phyloP scores from a whole-genome alignment of 2,329 filamentous ascomycete species.

The Sclerotinia trifoliorum region DNA sequence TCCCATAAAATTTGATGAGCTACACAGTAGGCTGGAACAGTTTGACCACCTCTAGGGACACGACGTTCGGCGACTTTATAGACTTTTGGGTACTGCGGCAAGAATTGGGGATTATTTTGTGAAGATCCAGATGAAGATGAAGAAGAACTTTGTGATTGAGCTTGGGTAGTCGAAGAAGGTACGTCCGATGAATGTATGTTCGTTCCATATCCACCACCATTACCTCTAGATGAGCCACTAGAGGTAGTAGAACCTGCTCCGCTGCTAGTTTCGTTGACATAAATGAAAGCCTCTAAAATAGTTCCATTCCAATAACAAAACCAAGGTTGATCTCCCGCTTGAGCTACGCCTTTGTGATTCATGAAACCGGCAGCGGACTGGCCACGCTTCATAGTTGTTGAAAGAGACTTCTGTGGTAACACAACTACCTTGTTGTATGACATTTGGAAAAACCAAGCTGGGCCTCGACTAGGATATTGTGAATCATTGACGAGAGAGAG shows the following conservation, averaged over 20 bases:
- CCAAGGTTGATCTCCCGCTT: constrained; percentile 62
- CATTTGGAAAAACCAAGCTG: constrained; percentile 62
- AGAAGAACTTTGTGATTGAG: constrained; percentile 8
- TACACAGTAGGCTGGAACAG: constrained; percentile 58
- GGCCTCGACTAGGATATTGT: constrained; percentile 54
- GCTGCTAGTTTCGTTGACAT: constrained; percentile 47
- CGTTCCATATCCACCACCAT: neutral
- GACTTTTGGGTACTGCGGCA: constrained; percentile 52
- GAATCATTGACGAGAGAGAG: constrained; percentile 57
- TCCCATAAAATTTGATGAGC: constrained; percentile 60
- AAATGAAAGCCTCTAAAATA: constrained; percentile 65
- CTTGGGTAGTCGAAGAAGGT: constrained; percentile 36
- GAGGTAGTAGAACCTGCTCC: constrained; percentile 37
- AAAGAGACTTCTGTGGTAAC: constrained; percentile 37
- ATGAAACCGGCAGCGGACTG: constrained; percentile 24
- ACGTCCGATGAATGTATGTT: constrained; percentile 25
- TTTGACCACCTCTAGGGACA: constrained; percentile 30
- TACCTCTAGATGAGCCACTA: constrained; percentile 2
- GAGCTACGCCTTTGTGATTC: constrained; percentile 42
- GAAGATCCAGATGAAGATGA: constrained; percentile 27
- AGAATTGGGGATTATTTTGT: constrained; percentile 30
- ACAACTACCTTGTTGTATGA: constrained; percentile 65
- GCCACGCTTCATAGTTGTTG: constrained; percentile 26
- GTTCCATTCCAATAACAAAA: constrained; percentile 70
- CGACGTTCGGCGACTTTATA: constrained; percentile 67